A percentile compares a stretch with the other conserved stretches of the same genome.
Conservation (phyloP, 257 asterid genomes). For the Misopates orontium region DNA sequence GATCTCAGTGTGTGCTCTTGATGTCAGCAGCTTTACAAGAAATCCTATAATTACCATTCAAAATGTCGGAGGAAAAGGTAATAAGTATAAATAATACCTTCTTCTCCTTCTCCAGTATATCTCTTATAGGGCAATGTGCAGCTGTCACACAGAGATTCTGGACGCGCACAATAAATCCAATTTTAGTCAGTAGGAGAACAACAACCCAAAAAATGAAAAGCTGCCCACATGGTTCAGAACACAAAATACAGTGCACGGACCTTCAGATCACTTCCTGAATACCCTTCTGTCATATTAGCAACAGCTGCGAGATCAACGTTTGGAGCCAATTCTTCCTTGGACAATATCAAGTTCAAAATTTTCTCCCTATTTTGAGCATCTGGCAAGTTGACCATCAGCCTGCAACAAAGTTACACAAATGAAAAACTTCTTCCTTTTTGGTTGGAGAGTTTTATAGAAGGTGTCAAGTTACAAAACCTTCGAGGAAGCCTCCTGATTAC, state of each 20-base stretch:
- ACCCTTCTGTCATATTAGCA: conserved; percentile 52
- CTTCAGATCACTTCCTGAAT: conserved; percentile 55
- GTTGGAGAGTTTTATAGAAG: too few relatives aligned
- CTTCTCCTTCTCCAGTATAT: conserved; percentile 80
- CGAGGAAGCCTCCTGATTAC: conserved; percentile 59
- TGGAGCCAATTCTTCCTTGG: conserved; percentile 46
- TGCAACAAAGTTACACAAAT: conserved; percentile 25
- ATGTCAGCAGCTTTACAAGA: not conserved
- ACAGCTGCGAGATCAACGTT: conserved; percentile 42
- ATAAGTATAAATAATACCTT: conserved; percentile 46
- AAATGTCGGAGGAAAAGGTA: conserved; percentile 8
- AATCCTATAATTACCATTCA: not conserved
- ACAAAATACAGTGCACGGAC: conserved; percentile 26
- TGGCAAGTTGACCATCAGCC: conserved; percentile 56
- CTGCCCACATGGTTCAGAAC: not conserved
- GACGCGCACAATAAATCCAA: conserved; percentile 11
- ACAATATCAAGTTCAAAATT: conserved; percentile 45
- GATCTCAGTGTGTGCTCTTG: not conserved
- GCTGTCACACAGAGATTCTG: conserved; percentile 87
- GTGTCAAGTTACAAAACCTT: conserved; percentile 35
- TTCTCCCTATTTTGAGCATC: conserved; percentile 47
- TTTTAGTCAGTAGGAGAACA: not conserved
- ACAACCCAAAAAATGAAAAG: not conserved
- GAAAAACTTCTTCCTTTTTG: not conserved
- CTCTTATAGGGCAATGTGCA: conserved; percentile 87